Evolutionary conservation across 2,329 filamentous ascomycete genomes (phyloP).

Genomic region (Hypoxylon sp.): DNA sequence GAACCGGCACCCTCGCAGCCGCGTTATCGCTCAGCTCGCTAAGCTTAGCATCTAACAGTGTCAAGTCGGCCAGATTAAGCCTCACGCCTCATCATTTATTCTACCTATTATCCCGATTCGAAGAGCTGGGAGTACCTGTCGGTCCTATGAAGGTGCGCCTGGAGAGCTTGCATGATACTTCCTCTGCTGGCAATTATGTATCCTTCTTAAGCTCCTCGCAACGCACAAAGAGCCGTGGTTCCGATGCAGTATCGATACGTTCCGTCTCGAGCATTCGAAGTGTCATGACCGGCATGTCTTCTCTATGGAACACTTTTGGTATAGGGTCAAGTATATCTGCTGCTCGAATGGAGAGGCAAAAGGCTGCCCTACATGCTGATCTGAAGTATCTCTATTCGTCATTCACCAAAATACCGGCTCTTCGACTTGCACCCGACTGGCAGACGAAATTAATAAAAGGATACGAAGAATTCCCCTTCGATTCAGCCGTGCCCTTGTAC

Average conservation of each 20-base stretch:
- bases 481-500: conserved; percentile 94
- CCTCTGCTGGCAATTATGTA: conserved; percentile 89
- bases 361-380: conserved; percentile 83
- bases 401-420: conserved; percentile 96
- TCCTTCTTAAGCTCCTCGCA: conserved; percentile 90
- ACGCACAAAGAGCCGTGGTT: conserved; percentile 78
- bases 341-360: conserved; percentile 88
- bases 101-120: conserved; percentile 93
- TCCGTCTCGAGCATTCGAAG: conserved; percentile 97
- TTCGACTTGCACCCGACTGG: conserved; percentile 91
- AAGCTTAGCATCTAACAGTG: conserved; percentile 82
- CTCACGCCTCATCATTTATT: conserved; percentile 96
- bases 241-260: conserved; percentile 89
- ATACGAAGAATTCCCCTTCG: conserved; percentile 97
- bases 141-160: conserved; percentile 96
- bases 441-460: conserved; percentile 88
- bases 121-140: conserved; percentile 88
- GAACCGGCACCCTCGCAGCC: conserved; percentile 78
- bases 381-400: conserved; percentile 97
- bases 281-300: conserved; percentile 96
- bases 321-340: conserved; percentile 80
- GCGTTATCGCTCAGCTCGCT: conserved; percentile 88
- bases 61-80: conserved; percentile 90
- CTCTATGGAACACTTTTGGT: conserved; percentile 88
- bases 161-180: conserved; percentile 91